Base-by-base conservation (phyloP, 345 rosid species). In the Pseudoturritis turrita region DNA sequence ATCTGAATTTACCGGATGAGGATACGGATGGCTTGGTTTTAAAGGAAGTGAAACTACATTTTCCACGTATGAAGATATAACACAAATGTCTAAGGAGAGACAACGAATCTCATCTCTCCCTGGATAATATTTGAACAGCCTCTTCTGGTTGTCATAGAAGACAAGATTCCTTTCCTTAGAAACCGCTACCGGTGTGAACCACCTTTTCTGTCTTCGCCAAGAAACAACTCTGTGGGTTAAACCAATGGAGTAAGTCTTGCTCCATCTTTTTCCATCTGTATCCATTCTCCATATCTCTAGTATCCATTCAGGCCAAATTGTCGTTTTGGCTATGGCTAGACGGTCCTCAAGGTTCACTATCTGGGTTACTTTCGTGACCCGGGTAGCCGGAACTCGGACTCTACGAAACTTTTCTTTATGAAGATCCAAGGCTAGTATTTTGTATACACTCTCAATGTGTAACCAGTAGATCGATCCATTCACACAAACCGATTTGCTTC, bases 81-180 rank as follows among this genome's bases (percentile, higher is more conserved):
- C 64, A 22, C 47, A 12, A 22, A 2, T 22, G 2, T 59, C 33
- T 22, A 3, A 22, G 13, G 64, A 39, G 47, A 59, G 47, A 39
- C 47, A 39, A 10, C 47, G 21, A 39, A 59, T 59, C 47, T 39
- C 19, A n/a, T 2, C 6, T 10, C 33, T 13, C 47, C 3, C 39
- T 18, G 55, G 25, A 31, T 31, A 31, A 46, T 63, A 63, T 29
- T 63, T 63, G 55, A 63, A 63, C 55, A 62, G 6, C n/a, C 41
- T 18, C 29, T 46, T 63, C 8, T 63, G 43, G 31, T 63, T 31
- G 28, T 46, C 43, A 46, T 10, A 19, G 26, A 63, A 45, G 43
- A 63, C 41, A 31, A 63, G 12, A 63, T 46, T 46, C 43, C 55
- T 29, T 11, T 11, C 0, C 29, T 63, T 46, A 31, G 55, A 45